These are phyloP conservation scores for Brassica cretica DNA, from an alignment of 345 rosid species.

Conservation along the genomic window DNA sequence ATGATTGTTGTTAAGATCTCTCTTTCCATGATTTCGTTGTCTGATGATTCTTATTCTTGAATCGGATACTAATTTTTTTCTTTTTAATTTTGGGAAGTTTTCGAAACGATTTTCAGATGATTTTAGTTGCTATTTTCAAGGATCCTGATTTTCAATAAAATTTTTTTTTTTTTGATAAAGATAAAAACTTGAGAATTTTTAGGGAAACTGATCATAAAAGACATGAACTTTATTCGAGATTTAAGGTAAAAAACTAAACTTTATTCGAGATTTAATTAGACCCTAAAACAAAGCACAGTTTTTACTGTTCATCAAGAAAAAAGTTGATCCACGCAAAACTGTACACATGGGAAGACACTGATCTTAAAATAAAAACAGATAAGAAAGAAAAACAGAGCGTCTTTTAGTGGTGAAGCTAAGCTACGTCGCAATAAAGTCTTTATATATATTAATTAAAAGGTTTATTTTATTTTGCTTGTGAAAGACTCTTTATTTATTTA, in stretches of 20 bases:
- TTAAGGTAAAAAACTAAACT: not conserved
- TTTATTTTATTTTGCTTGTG: not conserved
- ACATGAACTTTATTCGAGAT: not conserved
- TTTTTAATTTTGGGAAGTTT: not conserved
- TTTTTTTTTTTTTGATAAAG: not conserved
- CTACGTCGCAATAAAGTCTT: constrained; percentile 16
- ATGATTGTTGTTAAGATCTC: constrained; percentile 20
- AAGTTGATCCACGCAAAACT: constrained; percentile 31
- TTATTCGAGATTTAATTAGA: not conserved
- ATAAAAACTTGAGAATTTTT: not conserved
- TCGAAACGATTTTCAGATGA: not conserved
- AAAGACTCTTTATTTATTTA: not conserved
- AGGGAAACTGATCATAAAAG: not conserved
- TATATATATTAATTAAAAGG: not conserved
- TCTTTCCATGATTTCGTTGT: not conserved
- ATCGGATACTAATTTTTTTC: not conserved
- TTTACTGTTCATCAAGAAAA: constrained; percentile 17
- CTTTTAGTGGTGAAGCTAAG: constrained; percentile 36
- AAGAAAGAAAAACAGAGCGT: constrained; percentile 12
- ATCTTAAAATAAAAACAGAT: not conserved
- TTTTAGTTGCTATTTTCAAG: not conserved
- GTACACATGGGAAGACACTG: constrained; percentile 18
- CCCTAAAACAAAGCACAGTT: not conserved
- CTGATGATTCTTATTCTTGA: constrained; percentile 6
- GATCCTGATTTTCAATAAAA: not conserved